Evolutionary conservation across 2,329 filamentous ascomycete species (phyloP).

Genomic region (Tolypocladium amazonense): DNA sequence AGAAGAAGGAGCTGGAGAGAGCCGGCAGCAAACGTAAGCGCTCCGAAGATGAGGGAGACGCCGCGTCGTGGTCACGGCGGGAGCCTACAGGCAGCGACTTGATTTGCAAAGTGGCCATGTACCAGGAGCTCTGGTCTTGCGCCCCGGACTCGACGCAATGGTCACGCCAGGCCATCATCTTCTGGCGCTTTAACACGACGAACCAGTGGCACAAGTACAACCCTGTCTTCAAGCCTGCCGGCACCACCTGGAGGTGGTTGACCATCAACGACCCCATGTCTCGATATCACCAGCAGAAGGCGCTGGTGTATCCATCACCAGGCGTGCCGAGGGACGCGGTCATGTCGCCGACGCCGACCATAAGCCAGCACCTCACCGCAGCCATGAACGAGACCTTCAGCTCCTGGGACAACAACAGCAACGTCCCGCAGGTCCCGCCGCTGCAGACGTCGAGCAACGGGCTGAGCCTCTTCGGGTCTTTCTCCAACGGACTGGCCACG

Average conservation of each 20-base stretch:
- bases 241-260: constrained; percentile 52
- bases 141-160: constrained; percentile 36
- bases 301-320: constrained; percentile 24
- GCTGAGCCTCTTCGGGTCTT: constrained; percentile 36
- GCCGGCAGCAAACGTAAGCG: constrained; percentile 28
- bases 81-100: constrained; percentile 42
- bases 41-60: constrained; percentile 28
- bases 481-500: constrained; percentile 41
- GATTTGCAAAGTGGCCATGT: constrained; percentile 53
- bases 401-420: constrained; percentile 28
- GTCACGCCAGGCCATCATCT: constrained; percentile 47
- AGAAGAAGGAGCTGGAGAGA: constrained; percentile 24
- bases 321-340: constrained; percentile 29
- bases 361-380: constrained; percentile 40
- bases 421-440: constrained; percentile 21
- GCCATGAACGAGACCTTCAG: constrained; percentile 48
- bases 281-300: constrained; percentile 44
- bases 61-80: constrained; percentile 26
- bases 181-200: constrained; percentile 51
- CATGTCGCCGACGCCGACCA: constrained; percentile 42
- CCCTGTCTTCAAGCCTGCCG: constrained; percentile 37
- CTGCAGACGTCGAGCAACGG: constrained; percentile 21
- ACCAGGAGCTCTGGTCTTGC: constrained; percentile 53
- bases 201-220: constrained; percentile 40
- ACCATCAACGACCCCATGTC: constrained; percentile 49